Conservation (phyloP, 73 alveolate genomes). For the Stentor coeruleus region DNA sequence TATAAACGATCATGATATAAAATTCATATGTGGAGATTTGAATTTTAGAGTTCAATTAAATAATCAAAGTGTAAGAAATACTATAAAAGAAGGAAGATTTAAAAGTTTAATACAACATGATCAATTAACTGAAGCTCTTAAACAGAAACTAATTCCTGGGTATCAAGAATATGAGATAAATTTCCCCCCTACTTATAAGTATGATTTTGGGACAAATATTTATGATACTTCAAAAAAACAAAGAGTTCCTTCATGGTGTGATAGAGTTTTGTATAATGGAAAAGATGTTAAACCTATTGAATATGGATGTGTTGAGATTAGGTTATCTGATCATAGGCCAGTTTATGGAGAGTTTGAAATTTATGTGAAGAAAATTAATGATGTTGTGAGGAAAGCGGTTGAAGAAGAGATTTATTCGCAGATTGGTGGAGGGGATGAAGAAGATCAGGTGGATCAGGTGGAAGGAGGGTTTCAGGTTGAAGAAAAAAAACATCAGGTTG, state of each 20-base stretch:
- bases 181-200: conserved; percentile 94
- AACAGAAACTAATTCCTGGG: neutral
- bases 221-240: conserved; percentile 78
- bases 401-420: conserved; percentile 32
- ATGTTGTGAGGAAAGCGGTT: conserved; percentile 21
- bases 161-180: conserved; percentile 72
- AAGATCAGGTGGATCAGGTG: neutral
- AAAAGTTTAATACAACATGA: conserved; percentile 29
- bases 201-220: conserved; percentile 55
- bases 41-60: conserved; percentile 57
- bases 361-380: conserved; percentile 30
- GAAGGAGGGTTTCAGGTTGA: neutral
- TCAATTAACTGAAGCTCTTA: conserved; percentile 34
- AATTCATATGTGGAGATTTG: conserved; percentile 77
- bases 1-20: conserved; percentile 53
- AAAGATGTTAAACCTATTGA: neutral
- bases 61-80: conserved; percentile 32
- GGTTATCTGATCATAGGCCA: conserved; percentile 55
- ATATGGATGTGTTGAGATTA: conserved; percentile 20
- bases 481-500: neutral
- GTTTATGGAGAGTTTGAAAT: conserved; percentile 35
- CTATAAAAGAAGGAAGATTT: conserved; percentile 6
- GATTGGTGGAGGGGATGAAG: neutral
- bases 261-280: conserved; percentile 65
- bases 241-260: conserved; percentile 95